Percentiles rank a stretch among this genome's conserved stretches.
These are phyloP conservation scores for Vitis rotundifolia DNA, from an alignment of 164 flowering plant genomes.

Conservation along the genomic window DNA sequence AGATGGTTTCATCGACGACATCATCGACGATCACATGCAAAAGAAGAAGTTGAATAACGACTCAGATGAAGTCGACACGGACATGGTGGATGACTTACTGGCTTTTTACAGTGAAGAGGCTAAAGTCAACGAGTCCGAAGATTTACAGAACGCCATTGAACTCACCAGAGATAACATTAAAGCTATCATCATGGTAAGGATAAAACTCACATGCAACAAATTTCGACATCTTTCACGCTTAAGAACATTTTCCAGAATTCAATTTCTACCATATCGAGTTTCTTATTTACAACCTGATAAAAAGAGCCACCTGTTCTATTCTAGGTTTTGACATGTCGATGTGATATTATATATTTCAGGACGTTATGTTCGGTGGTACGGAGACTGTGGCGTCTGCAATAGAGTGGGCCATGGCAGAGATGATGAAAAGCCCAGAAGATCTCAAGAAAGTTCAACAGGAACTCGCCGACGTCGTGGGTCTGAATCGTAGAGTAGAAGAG, in stretches of 20 bases:
- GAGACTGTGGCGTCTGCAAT: constrained; percentile 93
- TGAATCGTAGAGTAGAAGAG: constrained; percentile 55
- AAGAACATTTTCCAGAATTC: too few species aligned
- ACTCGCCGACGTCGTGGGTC: constrained; percentile 59
- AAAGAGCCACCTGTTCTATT: too few species aligned
- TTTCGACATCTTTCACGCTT: too few species aligned
- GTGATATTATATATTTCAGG: constrained; percentile 35
- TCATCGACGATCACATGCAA: constrained; percentile 32
- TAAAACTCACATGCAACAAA: too few species aligned
- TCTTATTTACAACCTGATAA: too few species aligned
- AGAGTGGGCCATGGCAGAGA: constrained; percentile 88
- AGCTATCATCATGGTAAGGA: constrained; percentile 81
- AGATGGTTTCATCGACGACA: constrained; percentile 29
- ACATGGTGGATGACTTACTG: constrained; percentile 80
- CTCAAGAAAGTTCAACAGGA: constrained; percentile 64
- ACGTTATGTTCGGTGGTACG: constrained; percentile 91
- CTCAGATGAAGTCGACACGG: constrained; percentile 26
- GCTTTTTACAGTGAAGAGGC: constrained; percentile 53
- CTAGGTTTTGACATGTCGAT: too few species aligned
- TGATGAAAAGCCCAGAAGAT: constrained; percentile 61
- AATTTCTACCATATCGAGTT: too few species aligned
- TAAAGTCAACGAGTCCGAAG: constrained; percentile 33
- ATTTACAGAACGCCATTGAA: constrained; percentile 44
- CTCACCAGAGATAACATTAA: constrained; percentile 75
- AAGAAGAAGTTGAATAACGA: constrained; percentile 19